Evolutionary conservation across 2,329 filamentous ascomycete genomes (phyloP), one percentile per base, ranked within the genome.

Genomic region (Cercospora sp.): DNA sequence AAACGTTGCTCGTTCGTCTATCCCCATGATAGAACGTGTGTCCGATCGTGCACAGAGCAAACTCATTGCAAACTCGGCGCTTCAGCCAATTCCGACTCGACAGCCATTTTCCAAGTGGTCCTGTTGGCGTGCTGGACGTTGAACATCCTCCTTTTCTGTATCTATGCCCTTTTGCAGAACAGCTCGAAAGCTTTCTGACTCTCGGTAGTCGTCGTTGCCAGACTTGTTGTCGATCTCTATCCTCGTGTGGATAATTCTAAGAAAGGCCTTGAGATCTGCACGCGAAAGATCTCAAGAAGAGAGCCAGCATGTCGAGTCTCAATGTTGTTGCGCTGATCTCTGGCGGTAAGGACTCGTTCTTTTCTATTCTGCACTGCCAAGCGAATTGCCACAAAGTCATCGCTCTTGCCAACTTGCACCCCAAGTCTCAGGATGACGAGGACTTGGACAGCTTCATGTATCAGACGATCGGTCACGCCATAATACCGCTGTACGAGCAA

Each of bases 361-460:
- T 91, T 83, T 94, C 92, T 20, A 86, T 97, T 72, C 86, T 97
- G 67, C 95, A 99, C 82, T 97, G 94, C 80, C 84, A 93, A 72
- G 87, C 89, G 67, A 91, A 97, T 78, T 93, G 92, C 26, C 94
- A 98, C 80, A 86, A 86, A 70, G 84, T 99, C 58, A 87, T 97
- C 61, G 95, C 95, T 7, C 83, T 99, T 59, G 95, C 92, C 60
- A 99, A 99, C 80, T 84, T 99, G 65, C 87, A 94, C 77, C 94
- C 93, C 16, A 57, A 63, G 6, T 33, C 60, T 36, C 64, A 68
- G 36, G 60, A 64, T 60, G 63, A 55, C 23, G 82, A 85, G 39
- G 92, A 98, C 79, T 85, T 96, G 74, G 93, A 99, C 80, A 97
- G 94, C 82, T 98, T 95, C 88, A 99, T 99, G 95, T 99, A 98